A percentile compares a stretch with the other conserved stretches of the same genome.
Evolutionary conservation across 2,329 filamentous ascomycete species (phyloP).

Genomic region (Pseudogymnoascus verrucosus): DNA sequence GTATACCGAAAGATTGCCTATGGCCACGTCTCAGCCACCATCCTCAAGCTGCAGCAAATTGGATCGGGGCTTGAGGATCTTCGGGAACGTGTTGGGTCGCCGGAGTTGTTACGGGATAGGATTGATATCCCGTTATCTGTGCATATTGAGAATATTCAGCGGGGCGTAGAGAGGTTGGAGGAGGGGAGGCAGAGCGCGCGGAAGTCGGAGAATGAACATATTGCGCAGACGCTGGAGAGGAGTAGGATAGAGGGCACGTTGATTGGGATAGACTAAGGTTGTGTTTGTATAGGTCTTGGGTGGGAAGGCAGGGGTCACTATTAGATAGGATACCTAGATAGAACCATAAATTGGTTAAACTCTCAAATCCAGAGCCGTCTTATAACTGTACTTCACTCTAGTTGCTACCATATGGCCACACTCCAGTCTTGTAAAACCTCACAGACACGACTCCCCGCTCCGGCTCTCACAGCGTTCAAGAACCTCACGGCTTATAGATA

Average conservation of each 20-base stretch:
- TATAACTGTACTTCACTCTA: not conserved
- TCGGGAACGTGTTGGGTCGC: conserved; percentile 60
- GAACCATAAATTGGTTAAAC: not conserved
- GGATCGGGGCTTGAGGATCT: conserved; percentile 63
- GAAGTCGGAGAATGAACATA: conserved; percentile 49
- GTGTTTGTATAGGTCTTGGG: not conserved
- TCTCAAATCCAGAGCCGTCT: not conserved
- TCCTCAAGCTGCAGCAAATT: conserved; percentile 68
- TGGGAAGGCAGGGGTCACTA: not conserved
- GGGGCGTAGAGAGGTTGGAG: conserved; percentile 65
- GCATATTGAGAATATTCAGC: conserved; percentile 67
- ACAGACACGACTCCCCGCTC: not conserved
- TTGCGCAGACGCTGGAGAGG: conserved; percentile 43
- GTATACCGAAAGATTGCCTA: conserved; percentile 58
- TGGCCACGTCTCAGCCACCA: conserved; percentile 58
- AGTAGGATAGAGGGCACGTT: conserved; percentile 33
- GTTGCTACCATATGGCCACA: not conserved
- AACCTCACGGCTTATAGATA: not conserved
- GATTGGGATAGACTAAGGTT: conserved; percentile 13
- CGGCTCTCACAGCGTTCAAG: not conserved
- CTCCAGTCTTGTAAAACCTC: not conserved
- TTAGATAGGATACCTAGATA: not conserved
- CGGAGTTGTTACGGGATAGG: conserved; percentile 48
- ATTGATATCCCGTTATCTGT: conserved; percentile 56
- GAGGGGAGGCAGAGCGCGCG: conserved; percentile 51